phyloP scores from a whole-genome alignment of 768 basidiomycete genomes.

The Phaeotremella fagi region DNA sequence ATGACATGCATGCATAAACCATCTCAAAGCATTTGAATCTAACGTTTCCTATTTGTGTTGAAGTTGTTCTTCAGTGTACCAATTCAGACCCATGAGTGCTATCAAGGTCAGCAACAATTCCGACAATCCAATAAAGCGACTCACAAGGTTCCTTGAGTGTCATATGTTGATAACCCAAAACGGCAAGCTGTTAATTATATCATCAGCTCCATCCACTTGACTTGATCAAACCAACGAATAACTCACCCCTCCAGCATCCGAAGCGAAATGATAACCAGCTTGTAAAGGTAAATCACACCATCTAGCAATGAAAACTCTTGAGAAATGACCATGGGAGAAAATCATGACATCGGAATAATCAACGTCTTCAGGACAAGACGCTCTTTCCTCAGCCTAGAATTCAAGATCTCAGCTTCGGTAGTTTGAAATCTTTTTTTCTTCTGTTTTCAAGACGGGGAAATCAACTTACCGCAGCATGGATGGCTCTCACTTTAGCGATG shows the following conservation, averaged over 20 bases:
- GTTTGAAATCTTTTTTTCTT: too few relatives aligned
- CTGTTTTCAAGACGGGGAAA: neutral
- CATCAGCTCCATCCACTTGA: conserved; percentile 7
- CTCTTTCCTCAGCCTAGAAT: conserved; percentile 34
- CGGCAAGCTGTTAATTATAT: conserved; percentile 56
- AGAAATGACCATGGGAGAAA: conserved; percentile 70
- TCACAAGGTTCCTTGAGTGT: conserved; percentile 65
- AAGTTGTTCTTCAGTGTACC: conserved; percentile 43
- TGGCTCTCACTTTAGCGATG: conserved; percentile 59
- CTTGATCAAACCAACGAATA: neutral
- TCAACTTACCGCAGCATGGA: conserved; percentile 39
- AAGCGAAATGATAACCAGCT: conserved; percentile 61
- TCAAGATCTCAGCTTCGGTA: too few relatives aligned
- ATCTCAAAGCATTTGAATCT: too few relatives aligned
- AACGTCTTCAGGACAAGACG: conserved; percentile 25
- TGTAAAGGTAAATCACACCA: conserved; percentile 65
- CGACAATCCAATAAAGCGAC: conserved; percentile 1
- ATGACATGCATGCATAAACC: too few relatives aligned
- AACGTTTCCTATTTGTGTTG: neutral
- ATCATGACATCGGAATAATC: conserved; percentile 66
- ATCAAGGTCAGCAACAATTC: neutral
- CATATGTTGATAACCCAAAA: conserved; percentile 78
- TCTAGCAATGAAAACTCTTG: conserved; percentile 68
- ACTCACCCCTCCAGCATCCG: conserved; percentile 72
- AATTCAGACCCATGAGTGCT: conserved; percentile 46